Evolutionary conservation across 2,329 filamentous ascomycete genomes (phyloP).

Genomic region (Tolypocladium paradoxum): DNA sequence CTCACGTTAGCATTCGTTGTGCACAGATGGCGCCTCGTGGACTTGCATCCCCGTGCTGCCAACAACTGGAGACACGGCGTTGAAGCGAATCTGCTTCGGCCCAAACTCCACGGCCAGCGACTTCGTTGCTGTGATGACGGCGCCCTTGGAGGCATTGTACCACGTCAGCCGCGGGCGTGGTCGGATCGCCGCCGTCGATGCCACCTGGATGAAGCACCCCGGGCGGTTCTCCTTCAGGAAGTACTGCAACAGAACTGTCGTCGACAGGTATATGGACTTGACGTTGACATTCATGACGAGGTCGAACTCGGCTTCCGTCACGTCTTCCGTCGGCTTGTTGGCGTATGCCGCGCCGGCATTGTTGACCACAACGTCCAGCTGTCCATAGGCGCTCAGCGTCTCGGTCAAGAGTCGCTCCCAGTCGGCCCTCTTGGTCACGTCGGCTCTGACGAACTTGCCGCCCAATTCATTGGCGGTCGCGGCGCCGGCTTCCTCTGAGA

Average conservation of each 20-base stretch:
- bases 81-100: conserved; percentile 60
- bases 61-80: conserved; percentile 58
- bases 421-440: conserved; percentile 41
- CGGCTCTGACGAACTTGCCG: conserved; percentile 29
- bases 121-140: conserved; percentile 48
- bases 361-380: conserved; percentile 49
- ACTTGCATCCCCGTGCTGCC: conserved; percentile 51
- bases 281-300: conserved; percentile 58
- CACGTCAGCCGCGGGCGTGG: conserved; percentile 54
- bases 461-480: conserved; percentile 33
- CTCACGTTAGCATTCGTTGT: background rate
- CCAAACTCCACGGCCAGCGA: conserved; percentile 62
- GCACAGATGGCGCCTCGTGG: background rate
- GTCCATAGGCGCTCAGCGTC: conserved; percentile 34
- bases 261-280: conserved; percentile 52
- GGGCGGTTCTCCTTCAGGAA: conserved; percentile 45
- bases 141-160: conserved; percentile 62
- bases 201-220: conserved; percentile 54
- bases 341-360: conserved; percentile 48
- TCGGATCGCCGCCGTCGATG: conserved; percentile 48
- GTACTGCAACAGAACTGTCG: conserved; percentile 48
- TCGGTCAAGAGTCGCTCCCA: conserved; percentile 40
- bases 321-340: conserved; percentile 52
- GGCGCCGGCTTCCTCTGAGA: conserved; percentile 41
- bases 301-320: conserved; percentile 57